phyloP scores from a whole-genome alignment of 2,329 filamentous ascomycete genomes.

The Trichoderma brevicompactum region DNA sequence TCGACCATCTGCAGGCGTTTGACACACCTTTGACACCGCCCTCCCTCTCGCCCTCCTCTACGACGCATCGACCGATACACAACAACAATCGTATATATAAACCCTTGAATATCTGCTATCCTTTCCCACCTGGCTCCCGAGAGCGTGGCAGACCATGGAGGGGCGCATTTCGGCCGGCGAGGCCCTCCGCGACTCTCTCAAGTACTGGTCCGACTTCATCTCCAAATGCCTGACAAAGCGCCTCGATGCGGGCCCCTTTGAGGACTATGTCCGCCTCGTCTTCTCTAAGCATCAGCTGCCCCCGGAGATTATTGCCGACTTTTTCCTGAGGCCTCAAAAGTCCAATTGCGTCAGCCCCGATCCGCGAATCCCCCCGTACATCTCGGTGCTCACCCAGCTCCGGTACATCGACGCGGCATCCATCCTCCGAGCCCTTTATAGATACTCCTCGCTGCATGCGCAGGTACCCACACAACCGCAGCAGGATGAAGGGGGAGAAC shows the following conservation, averaged over 20 bases:
- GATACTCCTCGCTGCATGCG: constrained; percentile 58
- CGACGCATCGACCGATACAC: background rate
- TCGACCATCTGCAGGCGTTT: background rate
- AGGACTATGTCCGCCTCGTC: constrained; percentile 54
- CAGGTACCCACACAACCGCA: constrained; percentile 28
- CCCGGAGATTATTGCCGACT: constrained; percentile 56
- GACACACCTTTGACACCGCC: background rate
- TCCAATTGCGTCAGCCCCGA: constrained; percentile 58
- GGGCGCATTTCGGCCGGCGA: constrained; percentile 32
- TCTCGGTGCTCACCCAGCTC: constrained; percentile 58
- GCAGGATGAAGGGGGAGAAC: constrained; percentile 18
- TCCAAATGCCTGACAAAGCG: constrained; percentile 54
- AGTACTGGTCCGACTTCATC: constrained; percentile 58
- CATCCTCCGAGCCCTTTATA: constrained; percentile 59
- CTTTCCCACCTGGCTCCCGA: background rate
- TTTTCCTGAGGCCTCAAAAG: constrained; percentile 61
- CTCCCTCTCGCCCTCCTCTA: background rate
- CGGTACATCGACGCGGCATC: constrained; percentile 59
- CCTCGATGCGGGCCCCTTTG: constrained; percentile 59
- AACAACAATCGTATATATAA: background rate
- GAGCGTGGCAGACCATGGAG: constrained; percentile 36
- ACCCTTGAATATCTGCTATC: no score
- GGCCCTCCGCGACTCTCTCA: constrained; percentile 38
- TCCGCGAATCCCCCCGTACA: constrained; percentile 62
- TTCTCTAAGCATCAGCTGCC: constrained; percentile 57